Conservation (phyloP, 2,329 filamentous ascomycete species). For the Colletotrichum ledebouriae region DNA sequence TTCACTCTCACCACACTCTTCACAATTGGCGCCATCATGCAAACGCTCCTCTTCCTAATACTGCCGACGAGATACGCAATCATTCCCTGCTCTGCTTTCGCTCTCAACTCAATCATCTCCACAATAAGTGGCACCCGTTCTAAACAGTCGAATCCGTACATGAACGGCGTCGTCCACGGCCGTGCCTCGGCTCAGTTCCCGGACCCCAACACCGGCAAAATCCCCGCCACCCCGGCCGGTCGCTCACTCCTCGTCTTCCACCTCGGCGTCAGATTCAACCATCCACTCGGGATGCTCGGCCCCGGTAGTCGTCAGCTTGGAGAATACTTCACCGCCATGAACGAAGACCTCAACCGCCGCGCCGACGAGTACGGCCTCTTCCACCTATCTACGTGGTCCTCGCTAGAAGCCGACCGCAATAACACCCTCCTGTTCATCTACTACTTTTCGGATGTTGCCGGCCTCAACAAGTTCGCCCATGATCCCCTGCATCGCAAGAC, state of each 20-base stretch:
- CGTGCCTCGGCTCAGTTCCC: slow-evolving; percentile 53
- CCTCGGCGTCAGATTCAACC: slow-evolving; percentile 60
- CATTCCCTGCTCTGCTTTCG: slow-evolving; percentile 50
- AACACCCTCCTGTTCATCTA: slow-evolving; percentile 58
- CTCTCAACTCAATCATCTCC: slow-evolving; percentile 50
- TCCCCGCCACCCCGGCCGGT: slow-evolving; percentile 46
- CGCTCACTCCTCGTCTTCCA: slow-evolving; percentile 58
- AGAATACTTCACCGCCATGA: slow-evolving; percentile 56
- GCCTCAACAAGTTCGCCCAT: slow-evolving; percentile 66
- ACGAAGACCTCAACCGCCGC: slow-evolving; percentile 50
- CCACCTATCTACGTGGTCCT: slow-evolving; percentile 57
- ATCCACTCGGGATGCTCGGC: slow-evolving; percentile 62
- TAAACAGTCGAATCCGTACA: slow-evolving; percentile 44
- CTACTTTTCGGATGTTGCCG: slow-evolving; percentile 65
- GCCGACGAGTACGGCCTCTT: slow-evolving; percentile 63
- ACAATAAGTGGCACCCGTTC: slow-evolving; percentile 47
- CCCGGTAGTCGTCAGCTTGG: slow-evolving; percentile 58
- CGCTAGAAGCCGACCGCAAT: slow-evolving; percentile 53
- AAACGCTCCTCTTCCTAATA: slow-evolving; percentile 50
- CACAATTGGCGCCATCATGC: slow-evolving; percentile 52
- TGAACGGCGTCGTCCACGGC: slow-evolving; percentile 49
- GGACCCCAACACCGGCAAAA: slow-evolving; percentile 45
- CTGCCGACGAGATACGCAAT: slow-evolving; percentile 53
- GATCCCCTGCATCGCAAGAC: slow-evolving; percentile 60
- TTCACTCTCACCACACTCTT: slow-evolving; percentile 52